Evolutionary conservation across 202 grass and related monocot genomes (phyloP), one percentile per base, ranked within the genome.

Genomic region (Panicum hallii): DNA sequence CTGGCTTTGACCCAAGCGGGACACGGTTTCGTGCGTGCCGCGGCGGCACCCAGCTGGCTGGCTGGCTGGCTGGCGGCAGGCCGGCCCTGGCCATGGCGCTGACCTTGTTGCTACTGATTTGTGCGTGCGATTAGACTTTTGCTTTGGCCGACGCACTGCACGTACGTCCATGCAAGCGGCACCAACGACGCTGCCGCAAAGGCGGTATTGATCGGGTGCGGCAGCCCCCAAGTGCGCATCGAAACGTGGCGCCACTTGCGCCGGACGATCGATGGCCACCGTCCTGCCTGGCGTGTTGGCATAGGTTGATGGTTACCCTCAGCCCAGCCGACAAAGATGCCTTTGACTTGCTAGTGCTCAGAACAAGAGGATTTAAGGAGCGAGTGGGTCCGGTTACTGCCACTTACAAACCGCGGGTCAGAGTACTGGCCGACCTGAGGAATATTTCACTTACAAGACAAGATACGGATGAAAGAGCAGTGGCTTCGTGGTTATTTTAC

Each of bases 161-260:
- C 63, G 28, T 47, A 72, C 26, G 44, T 58, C 48, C 6, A 45
- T 55, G 56, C 88, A 86, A 86, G 68, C 69, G 4, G 77, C 77
- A 80, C 58, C 34, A 3, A 38, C 36, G 77, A 40, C 82, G 6
- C 62, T 38, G 17, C n/a, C 65, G 36, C 7, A 70, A 70, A 70
- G 49, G 48, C 63, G 47, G 12, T 9, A 4, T 13, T 1, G 56
- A 60, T 60, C 32, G 34, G 12, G 45, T 13, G 16, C 5, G 49
- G 50, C 4, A 22, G 11, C 1, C 73, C 45, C 73, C 45, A 12
- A 83, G 79, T 19, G 67, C 74, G 47, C 60, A 20, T 49, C 63
- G 41, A 50, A 55, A 53, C 79, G 68, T 80, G 60, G 68, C 68
- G 41, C 81, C 69, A 79, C 75, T 84, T 32, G 86, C 74, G 0